These are phyloP conservation scores for Cucurbita argyrosperma DNA, from an alignment of 306 rosid genomes.

Conservation along the genomic window DNA sequence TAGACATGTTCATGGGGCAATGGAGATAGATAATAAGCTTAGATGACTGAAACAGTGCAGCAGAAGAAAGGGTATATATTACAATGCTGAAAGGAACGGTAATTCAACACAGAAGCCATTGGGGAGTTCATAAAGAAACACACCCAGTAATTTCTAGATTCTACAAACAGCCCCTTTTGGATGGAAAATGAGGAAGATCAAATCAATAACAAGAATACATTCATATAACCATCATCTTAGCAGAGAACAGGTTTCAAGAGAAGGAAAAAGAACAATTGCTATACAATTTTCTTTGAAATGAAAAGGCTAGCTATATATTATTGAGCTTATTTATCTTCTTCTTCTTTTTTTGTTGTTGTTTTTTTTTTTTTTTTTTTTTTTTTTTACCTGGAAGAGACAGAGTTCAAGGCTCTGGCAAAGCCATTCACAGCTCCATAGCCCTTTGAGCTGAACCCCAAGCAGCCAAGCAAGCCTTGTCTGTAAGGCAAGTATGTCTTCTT, in stretches of 20 bases:
- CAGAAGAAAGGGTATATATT: not conserved
- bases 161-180: not conserved
- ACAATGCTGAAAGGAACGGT: not conserved
- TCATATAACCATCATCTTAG: conserved; percentile 6
- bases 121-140: not conserved
- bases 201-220: conserved; percentile 1
- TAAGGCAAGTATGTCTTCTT: conserved; percentile 92
- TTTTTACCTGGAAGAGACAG: conserved; percentile 78
- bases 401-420: conserved; percentile 84
- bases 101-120: not conserved
- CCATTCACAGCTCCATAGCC: conserved; percentile 96
- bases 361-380: no score
- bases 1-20: not conserved
- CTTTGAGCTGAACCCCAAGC: conserved; percentile 89
- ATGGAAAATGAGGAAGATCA: not conserved
- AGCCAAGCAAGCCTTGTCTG: conserved; percentile 77
- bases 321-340: not conserved
- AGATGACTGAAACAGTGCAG: not conserved
- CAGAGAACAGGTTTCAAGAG: not conserved
- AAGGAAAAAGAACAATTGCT: conserved; percentile 1
- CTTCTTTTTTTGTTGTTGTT: not conserved
- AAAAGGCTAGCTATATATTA: not conserved
- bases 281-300: conserved; percentile 20
- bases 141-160: conserved; percentile 3
- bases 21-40: not conserved